Conservation (phyloP, 306 rosid species). For the Dalbergia cochinchinensis region DNA sequence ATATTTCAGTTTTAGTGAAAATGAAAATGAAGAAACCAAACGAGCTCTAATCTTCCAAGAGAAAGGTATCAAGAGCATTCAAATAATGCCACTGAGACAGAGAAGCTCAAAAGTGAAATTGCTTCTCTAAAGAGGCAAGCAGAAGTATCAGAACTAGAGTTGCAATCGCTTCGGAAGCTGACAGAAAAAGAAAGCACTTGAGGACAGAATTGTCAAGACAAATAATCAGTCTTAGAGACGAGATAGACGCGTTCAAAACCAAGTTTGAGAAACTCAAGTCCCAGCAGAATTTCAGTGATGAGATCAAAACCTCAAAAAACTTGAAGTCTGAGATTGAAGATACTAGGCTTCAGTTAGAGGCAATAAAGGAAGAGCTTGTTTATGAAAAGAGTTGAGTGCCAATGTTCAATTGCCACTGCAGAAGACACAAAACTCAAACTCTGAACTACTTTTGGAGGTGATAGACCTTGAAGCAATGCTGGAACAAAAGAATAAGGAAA, state of each 20-base stretch:
- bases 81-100: constrained; percentile 62
- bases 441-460: constrained; percentile 80
- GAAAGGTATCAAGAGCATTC: constrained; percentile 58
- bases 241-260: constrained; percentile 68
- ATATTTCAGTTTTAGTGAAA: no score
- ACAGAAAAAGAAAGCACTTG: constrained; percentile 79
- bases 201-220: constrained; percentile 88
- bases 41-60: constrained; percentile 57
- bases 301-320: constrained; percentile 57
- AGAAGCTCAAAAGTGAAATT: constrained; percentile 73
- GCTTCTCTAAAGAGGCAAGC: constrained; percentile 72
- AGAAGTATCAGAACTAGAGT: constrained; percentile 79
- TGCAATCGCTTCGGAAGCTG: constrained; percentile 92
- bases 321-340: constrained; percentile 65
- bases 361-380: constrained; percentile 75
- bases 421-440: constrained; percentile 83
- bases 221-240: constrained; percentile 77
- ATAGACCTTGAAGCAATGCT: constrained; percentile 83
- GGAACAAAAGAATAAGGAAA: constrained; percentile 70
- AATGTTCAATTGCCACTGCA: constrained; percentile 76
- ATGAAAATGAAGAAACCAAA: no score
- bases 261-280: constrained; percentile 75
- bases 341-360: constrained; percentile 70
- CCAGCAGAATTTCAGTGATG: constrained; percentile 59
- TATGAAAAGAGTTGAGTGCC: constrained; percentile 68